Evolutionary conservation across 1,284 basidiomycete genomes (phyloP).

Genomic region (Papiliotrema nemorosa): DNA sequence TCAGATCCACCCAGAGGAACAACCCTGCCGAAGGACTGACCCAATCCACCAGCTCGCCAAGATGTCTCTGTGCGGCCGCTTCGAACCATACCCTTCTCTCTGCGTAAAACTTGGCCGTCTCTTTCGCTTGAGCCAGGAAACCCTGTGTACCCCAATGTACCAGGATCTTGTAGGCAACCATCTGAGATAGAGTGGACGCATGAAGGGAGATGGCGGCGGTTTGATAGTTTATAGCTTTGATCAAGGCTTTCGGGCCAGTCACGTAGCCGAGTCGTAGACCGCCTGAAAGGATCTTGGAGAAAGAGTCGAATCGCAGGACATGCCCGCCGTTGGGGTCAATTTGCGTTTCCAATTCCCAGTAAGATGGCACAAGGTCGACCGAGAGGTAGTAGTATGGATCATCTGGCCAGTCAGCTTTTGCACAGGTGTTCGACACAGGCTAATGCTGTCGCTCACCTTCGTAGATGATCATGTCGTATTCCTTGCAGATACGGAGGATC

Average conservation of each 20-base stretch:
- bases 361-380: slow-evolving; percentile 60
- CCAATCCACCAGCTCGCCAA: slow-evolving; percentile 77
- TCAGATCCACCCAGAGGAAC: slow-evolving; percentile 72
- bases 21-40: slow-evolving; percentile 80
- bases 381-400: slow-evolving; percentile 51
- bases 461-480: slow-evolving; percentile 76
- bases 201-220: slow-evolving; percentile 64
- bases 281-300: slow-evolving; percentile 81
- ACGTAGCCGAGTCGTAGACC: slow-evolving; percentile 67
- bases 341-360: slow-evolving; percentile 68
- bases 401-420: slow-evolving; percentile 26
- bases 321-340: slow-evolving; percentile 57
- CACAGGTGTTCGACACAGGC: slow-evolving; percentile 56
- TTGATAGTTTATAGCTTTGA: slow-evolving; percentile 70
- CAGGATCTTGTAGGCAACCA: slow-evolving; percentile 66
- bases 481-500: slow-evolving; percentile 67
- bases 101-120: slow-evolving; percentile 74
- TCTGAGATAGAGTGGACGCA: slow-evolving; percentile 71
- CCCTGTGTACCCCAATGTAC: slow-evolving; percentile 72
- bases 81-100: slow-evolving; percentile 76
- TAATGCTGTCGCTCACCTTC: slow-evolving; percentile 58
- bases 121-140: slow-evolving; percentile 68
- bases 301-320: slow-evolving; percentile 78
- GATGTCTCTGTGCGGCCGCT: slow-evolving; percentile 64
- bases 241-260: slow-evolving; percentile 69